Evolutionary conservation across 148 eudicot species (phyloP).

Genomic region (Oxyria digyna): DNA sequence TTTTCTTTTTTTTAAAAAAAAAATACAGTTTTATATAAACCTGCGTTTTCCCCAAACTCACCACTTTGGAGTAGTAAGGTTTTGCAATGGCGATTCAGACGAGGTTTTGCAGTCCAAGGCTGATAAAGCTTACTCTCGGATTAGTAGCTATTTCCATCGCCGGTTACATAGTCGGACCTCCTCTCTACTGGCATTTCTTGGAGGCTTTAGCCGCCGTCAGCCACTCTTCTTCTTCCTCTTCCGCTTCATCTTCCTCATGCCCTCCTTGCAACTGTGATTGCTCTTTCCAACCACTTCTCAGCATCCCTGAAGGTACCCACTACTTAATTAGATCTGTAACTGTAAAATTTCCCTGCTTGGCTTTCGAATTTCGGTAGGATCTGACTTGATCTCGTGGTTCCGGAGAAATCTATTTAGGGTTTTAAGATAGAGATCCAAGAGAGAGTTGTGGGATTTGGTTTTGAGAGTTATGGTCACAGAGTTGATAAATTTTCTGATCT

Average conservation of each 20-base stretch:
- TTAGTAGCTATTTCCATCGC: constrained; percentile 27
- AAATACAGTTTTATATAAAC: neutral
- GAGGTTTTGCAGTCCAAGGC: constrained; percentile 20
- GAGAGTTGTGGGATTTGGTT: neutral
- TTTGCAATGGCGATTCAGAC: constrained; percentile 13
- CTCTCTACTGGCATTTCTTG: constrained; percentile 37
- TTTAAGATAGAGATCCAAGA: neutral
- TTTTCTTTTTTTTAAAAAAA: neutral
- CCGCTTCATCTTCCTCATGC: constrained; percentile 19
- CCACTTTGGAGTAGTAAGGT: neutral
- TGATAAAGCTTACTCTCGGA: constrained; percentile 19
- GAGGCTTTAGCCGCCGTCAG: constrained; percentile 26
- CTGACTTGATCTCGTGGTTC: constrained; percentile 2
- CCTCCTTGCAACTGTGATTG: constrained; percentile 50
- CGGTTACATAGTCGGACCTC: constrained; percentile 35
- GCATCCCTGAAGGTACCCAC: constrained; percentile 35
- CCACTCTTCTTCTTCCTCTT: constrained; percentile 14
- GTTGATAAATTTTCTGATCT: neutral
- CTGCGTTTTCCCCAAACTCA: constrained; percentile 4
- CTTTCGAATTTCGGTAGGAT: constrained; percentile 3
- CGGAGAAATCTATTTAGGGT: neutral
- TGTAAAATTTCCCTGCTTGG: neutral
- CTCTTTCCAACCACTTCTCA: constrained; percentile 20
- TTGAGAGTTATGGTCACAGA: neutral
- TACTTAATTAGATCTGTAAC: constrained; percentile 3